Base-by-base conservation (phyloP, 75 land plant species). In the Cryptomeria japonica region DNA sequence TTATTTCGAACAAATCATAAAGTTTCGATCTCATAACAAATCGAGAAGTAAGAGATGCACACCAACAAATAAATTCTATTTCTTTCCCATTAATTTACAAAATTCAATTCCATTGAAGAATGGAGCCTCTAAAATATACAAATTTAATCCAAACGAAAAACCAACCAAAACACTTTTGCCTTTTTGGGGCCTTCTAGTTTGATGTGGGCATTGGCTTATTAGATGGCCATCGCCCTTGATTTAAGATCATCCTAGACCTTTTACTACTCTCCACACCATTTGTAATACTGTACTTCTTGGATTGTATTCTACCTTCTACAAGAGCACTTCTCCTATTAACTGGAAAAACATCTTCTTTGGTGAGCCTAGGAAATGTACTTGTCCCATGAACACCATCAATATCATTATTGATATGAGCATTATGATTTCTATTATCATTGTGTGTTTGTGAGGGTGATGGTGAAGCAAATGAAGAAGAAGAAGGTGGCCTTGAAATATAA, bases 201-300 rank as follows among this genome's bases (percentile, higher is more conserved):
- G n/a, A 28, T 28, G 32, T 19, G n/a, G 84, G 32, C 51, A 82
- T 82, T 42, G 83, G 83, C 32, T 80, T 80, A 44, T 80, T 80
- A 28, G 83, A 80, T 80, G 83, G 51, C 83, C 83, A 80, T 80
- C 83, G 28, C 47, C 83, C 47, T 39, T 80, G 83, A 44, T 80
- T 80, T 42, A 80, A 44, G 28, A 80, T 80, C 83, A 80, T 80
- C 83, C 47, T 80, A 22, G 83, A 37, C 83, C 83, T 80, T 47
- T 28, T 80, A 51, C 83, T 80, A 18, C 47, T 44, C 47, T 80
- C 83, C 28, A 22, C 51, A 44, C 28, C 70, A 64, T 64, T 80
- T 42, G 49, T 44, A 42, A 25, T 44, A 38, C 32, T 42, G 47
- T 37, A 42, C 13, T 80, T 80, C 49, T 44, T 80, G 51, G 31